Base-by-base conservation (phyloP, 1,284 basidiomycete species). In the Butyriboletus appendiculatus region DNA sequence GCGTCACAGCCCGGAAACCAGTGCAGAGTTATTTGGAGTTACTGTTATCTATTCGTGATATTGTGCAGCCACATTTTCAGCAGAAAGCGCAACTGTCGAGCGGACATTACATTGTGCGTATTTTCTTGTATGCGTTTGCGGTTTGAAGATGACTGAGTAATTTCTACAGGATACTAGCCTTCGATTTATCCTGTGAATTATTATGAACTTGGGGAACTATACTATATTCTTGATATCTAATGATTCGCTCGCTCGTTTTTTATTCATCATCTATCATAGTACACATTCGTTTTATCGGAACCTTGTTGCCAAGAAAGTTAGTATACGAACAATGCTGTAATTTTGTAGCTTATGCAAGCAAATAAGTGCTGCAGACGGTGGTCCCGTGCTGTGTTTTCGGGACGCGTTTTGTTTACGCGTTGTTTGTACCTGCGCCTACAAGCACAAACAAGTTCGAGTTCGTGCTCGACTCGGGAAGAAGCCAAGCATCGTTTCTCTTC, bases 41-140 rank as follows among this genome's bases (percentile, higher is more conserved):
- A 5, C 73, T 95, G 42, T 78, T 77, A 52, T 82, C 83, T 22
- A 72, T 96, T 54, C 82, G 91, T 47, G 69, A 72, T 15, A 81
- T 88, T 55, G 71, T 90, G 45, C 73, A 76, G 50, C 77, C 78
- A 42, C 79, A 84, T 65, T 95, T 88, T 67, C 81, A 80, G 56
- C 93, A 95, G 77, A 90, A 85, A 66, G 91, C 92, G 1, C 93
- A 90, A 68, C 67, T 91, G 9, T 85, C 86, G 4, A 85, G 83
- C 54, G 88, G 88, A 11, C 88, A 91, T 62, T 81, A 75, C 15
- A 86, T 91, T 55, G 88, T 89, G 59, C 45, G 81, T 73, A 34
- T 50, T 22, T 18, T 6, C 15, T 0, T 53, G 34, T 18, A 39
- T 43, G 32, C 20, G 11, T 22, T 18, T 18, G 18, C 9, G 15